phyloP scores from a whole-genome alignment of 164 flowering plant species.

The Nymphaea thermarum region DNA sequence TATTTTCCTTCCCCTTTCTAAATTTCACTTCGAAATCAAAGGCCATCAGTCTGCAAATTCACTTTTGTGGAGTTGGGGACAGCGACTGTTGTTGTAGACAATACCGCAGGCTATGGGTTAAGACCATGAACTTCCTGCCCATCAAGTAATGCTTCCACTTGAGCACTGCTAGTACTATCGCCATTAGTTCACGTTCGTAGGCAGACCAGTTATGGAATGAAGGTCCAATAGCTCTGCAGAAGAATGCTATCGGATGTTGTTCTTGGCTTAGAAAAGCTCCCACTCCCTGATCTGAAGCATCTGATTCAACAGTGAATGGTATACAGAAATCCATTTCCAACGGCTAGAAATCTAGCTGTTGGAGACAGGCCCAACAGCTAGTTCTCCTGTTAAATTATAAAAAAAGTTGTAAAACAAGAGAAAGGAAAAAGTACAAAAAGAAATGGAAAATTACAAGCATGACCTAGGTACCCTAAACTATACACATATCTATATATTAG shows the following conservation, averaged over 20 bases:
- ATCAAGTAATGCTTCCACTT: constrained; percentile 3
- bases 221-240: background rate
- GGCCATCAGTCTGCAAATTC: background rate
- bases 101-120: constrained; percentile 1
- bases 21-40: background rate
- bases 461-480: no score
- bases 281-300: constrained; percentile 2
- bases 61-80: background rate
- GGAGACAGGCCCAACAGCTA: no score
- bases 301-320: constrained; percentile 1
- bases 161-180: background rate
- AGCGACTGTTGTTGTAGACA: background rate
- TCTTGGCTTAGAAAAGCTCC: constrained; percentile 5
- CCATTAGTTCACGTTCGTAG: constrained; percentile 5
- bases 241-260: background rate
- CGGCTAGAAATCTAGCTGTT: no score
- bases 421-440: no score
- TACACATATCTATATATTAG: no score
- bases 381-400: no score
- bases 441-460: no score
- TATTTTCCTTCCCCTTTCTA: background rate
- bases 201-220: background rate
- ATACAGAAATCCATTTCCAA: constrained; percentile 2
- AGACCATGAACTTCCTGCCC: constrained; percentile 1
- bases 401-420: no score